These are phyloP conservation scores for Globisporangium irregulare DNA, from an alignment of 352 stramenopile genomes.

Conservation along the genomic window DNA sequence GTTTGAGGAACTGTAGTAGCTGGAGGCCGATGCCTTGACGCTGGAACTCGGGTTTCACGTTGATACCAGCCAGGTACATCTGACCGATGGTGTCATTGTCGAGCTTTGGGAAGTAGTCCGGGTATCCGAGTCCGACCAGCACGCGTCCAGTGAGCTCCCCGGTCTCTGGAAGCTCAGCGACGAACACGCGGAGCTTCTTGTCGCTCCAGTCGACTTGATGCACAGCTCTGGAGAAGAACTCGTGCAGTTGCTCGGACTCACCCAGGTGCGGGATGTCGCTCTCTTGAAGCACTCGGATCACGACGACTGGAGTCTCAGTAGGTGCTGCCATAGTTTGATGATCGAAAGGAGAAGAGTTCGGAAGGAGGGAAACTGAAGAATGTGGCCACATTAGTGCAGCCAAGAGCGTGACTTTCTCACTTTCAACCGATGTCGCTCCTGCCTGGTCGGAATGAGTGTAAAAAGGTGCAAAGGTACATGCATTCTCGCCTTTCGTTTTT, in stretches of 20 bases:
- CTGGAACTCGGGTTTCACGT: conserved; percentile 22
- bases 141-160: neutral
- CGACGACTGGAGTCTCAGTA: neutral
- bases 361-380: neutral
- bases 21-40: conserved; percentile 18
- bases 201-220: conserved; percentile 25
- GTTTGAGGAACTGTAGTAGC: conserved; percentile 22
- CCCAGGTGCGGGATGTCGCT: conserved; percentile 4
- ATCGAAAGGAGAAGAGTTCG: neutral
- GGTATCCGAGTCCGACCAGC: conserved; percentile 25
- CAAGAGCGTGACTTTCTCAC: neutral
- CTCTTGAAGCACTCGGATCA: conserved; percentile 8
- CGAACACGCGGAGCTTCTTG: conserved; percentile 24
- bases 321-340: neutral
- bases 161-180: conserved; percentile 18
- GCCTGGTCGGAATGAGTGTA: neutral
- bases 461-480: neutral
- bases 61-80: conserved; percentile 26
- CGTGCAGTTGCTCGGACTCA: neutral
- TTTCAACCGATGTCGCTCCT: no score
- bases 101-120: conserved; percentile 30
- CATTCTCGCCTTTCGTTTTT: neutral
- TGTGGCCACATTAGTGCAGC: neutral
- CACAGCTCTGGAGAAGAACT: neutral
- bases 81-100: conserved; percentile 16